Evolutionary conservation across 768 basidiomycete genomes (phyloP).

Genomic region (Suillus spraguei): DNA sequence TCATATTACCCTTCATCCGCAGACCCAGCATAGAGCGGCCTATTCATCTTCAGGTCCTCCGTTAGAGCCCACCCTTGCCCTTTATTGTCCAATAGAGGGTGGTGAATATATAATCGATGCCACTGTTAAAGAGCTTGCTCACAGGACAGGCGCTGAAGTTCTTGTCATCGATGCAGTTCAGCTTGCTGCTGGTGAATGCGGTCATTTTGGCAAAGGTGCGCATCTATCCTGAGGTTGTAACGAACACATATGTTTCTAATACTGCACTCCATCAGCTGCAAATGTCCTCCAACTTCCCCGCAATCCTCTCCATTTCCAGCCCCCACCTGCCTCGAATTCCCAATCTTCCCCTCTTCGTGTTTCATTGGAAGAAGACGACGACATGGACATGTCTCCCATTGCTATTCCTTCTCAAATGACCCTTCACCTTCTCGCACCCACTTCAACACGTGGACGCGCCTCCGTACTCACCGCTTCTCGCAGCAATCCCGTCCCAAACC

Average conservation of each 20-base stretch:
- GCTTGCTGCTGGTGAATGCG: conserved; percentile 87
- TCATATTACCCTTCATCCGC: conserved; percentile 77
- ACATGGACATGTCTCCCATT: conserved; percentile 48
- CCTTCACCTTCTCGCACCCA: conserved; percentile 44
- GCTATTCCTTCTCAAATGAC: conserved; percentile 49
- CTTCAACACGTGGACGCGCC: conserved; percentile 36
- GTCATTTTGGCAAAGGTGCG: conserved; percentile 78
- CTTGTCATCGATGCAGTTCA: conserved; percentile 83
- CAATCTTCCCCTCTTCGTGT: conserved; percentile 24
- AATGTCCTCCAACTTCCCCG: conserved; percentile 64
- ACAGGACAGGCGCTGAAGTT: conserved; percentile 75
- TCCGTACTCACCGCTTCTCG: conserved; percentile 41
- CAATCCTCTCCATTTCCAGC: conserved; percentile 76
- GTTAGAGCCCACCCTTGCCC: conserved; percentile 78
- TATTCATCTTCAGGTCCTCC: conserved; percentile 56
- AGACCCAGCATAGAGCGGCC: conserved; percentile 74
- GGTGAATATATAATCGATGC: conserved; percentile 82
- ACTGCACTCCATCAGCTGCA: conserved; percentile 51
- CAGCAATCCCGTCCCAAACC: conserved; percentile 50
- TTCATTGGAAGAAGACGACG: conserved; percentile 45
- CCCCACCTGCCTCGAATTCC: conserved; percentile 28
- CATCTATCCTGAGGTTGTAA: conserved; percentile 10
- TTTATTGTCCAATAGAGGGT: conserved; percentile 84
- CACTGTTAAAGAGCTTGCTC: conserved; percentile 78
- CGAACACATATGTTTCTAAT: neutral